Conservation (phyloP, 352 stramenopile genomes). For the Phytopythium kandeliae region DNA sequence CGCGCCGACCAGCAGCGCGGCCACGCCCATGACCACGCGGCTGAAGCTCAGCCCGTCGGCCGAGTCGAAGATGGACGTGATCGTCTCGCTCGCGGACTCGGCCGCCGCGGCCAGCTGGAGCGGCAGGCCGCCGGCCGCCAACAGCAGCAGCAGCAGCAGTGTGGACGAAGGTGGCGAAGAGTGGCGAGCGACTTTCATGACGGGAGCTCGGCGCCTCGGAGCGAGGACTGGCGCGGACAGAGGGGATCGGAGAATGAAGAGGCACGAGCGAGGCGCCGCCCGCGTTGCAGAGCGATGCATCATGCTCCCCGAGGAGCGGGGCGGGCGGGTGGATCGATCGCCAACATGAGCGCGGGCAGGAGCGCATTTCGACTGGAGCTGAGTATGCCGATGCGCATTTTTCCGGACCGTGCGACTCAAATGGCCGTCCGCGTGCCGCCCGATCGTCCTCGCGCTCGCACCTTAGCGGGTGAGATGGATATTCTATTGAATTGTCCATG, state of each 20-base stretch:
- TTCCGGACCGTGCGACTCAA: constrained; percentile 4
- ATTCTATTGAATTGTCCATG: too few relatives aligned
- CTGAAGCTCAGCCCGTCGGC: constrained; percentile 28
- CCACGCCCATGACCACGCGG: constrained; percentile 27
- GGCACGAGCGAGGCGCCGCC: too few relatives aligned
- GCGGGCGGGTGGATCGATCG: background rate
- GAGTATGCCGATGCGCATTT: background rate
- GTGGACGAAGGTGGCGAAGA: background rate
- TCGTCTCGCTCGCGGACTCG: constrained; percentile 16
- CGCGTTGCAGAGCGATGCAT: too few relatives aligned
- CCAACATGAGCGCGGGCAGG: too few relatives aligned
- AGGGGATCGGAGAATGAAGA: background rate
- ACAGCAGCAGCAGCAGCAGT: constrained; percentile 6
- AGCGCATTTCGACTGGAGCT: background rate
- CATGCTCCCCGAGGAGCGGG: background rate
- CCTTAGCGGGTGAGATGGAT: too few relatives aligned
- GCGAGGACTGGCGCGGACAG: background rate
- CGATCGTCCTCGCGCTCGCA: too few relatives aligned
- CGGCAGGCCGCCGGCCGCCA: constrained; percentile 6
- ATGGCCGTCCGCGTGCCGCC: too few relatives aligned
- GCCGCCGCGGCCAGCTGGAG: constrained; percentile 7
- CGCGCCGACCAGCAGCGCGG: constrained; percentile 35
- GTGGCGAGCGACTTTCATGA: background rate
- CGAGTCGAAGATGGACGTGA: constrained; percentile 30
- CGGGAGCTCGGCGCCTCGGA: background rate